Base-by-base conservation (phyloP, 176 grass and related monocot species). In the Sorghum bicolor region DNA sequence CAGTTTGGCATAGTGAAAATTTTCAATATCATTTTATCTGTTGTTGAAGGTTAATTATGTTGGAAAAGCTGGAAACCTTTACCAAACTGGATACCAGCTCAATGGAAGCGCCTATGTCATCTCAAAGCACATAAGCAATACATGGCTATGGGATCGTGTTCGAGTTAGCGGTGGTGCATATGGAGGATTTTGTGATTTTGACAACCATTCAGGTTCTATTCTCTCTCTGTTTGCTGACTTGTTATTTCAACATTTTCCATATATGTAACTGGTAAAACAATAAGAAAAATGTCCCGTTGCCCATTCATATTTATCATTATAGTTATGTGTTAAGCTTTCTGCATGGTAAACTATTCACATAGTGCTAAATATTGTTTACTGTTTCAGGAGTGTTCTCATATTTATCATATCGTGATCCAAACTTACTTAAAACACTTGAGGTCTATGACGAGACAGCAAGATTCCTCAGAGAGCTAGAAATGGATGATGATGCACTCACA, bases 131-230 rank as follows among this genome's bases (percentile, higher is more conserved):
- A 96, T 99, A 89, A 73, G 93, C 74, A 99, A 92, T 58, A 94
- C 93, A 12, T 99, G 96, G 93, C 85, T 99, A 81, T 99, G 96
- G 96, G 93, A 99, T 62, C 91, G 89, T 77, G 89, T 99, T 85
- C 93, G 96, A 36, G 93, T 96, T 79, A 99, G 96, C 72, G 96
- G 96, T 85, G 96, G 96, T 82, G 93, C 93, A 67, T 99, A 99
- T 92, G 96, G 93, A 85, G 96, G 93, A 45, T 96, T 99, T 83
- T 99, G 96, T 86, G 91, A 99, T 87, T 99, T 99, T 84, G 96
- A 99, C 80, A 94, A 89, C 48, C 91, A 99, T 91, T 99, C 96
- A 89, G 96, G 96, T 66, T 74, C 16, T 22, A 79, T 70, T 33
- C 73, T 44, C 44, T 17, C 5, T 33, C 20, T 36, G 25, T 75